Base-by-base conservation (phyloP, 2,329 filamentous ascomycete genomes). In the Talaromyces funiculosus region DNA sequence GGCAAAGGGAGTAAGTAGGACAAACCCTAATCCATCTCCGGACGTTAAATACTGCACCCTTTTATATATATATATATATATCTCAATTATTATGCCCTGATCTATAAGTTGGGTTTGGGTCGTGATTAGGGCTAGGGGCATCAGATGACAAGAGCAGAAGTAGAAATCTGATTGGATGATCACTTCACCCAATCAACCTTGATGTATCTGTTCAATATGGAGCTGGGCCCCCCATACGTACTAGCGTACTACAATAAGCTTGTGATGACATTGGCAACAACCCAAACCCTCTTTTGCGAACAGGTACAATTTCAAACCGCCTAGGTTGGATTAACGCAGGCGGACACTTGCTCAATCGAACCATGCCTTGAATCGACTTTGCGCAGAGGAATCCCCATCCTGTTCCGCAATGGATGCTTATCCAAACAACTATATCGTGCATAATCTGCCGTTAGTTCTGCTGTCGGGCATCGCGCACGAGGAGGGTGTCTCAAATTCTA, bases 371-470 rank as follows among this genome's bases (percentile, higher is more conserved):
- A 75, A 64, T 60, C 55, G 64, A 49, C 53, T 57, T n/a, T 33
- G 55, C 59, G 61, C 31, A 58, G 38, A 38, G 58, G 42, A 47
- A 49, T 64, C 68, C 57, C 61, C 65, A 61, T 62, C 61, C 62
- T 65, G 69, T 71, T 69, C 24, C 73, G 70, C 70, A 68, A 80
- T 80, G 78, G 76, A 80, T 67, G 75, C 74, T 63, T 80, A 78
- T 64, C 77, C 78, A 24, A 67, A 73, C 65, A 88, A 88, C 75
- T 96, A 92, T 78, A 81, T 96, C 73, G 85, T 87, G 72, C 92
- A 94, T 77, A 95, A 94, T 76, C 82, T 95, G 68, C 93, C 93
- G 37, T 82, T 96, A 61, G 78, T 97, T 63, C 80, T 95, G 51
- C 83, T 96, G 35, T 91, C 91, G 38, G 94, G 93, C 12, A 82